Percentiles rank a stretch among this genome's conserved stretches.
Evolutionary conservation across 495 filamentous ascomycete species (phyloP).

Genomic region (Hyaloscypha finlandica): DNA sequence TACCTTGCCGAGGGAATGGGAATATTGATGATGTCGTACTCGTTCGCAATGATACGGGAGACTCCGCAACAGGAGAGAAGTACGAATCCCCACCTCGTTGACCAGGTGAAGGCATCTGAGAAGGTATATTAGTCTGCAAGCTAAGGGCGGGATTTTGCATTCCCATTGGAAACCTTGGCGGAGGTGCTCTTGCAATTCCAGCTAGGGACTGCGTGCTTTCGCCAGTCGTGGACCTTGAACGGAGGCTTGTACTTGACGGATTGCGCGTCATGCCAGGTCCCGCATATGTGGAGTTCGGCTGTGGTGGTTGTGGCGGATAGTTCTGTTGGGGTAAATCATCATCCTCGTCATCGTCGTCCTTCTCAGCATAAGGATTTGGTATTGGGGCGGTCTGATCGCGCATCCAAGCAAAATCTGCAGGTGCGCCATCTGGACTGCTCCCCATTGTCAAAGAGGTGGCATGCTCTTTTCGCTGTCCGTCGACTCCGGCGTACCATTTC

Average conservation of each 20-base stretch:
- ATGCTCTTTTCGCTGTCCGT: slow-evolving; percentile 56
- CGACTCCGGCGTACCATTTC: slow-evolving; percentile 75
- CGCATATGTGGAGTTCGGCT: slow-evolving; percentile 23
- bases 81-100: slow-evolving; percentile 67
- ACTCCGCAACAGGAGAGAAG: slow-evolving; percentile 86
- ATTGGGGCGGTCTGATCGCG: slow-evolving; percentile 56
- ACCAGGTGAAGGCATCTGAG: slow-evolving; percentile 41
- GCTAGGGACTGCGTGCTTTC: slow-evolving; percentile 61
- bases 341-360: slow-evolving; percentile 80
- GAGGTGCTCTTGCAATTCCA: slow-evolving; percentile 52
- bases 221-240: slow-evolving; percentile 76
- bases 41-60: slow-evolving; percentile 78
- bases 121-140: slow-evolving; percentile 68
- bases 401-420: slow-evolving; percentile 78
- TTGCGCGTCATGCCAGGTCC: slow-evolving; percentile 65
- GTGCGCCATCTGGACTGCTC: slow-evolving; percentile 38
- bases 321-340: slow-evolving; percentile 38
- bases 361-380: slow-evolving; percentile 77
- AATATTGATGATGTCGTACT: slow-evolving; percentile 63
- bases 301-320: background rate
- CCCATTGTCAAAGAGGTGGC: slow-evolving; percentile 28
- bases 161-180: slow-evolving; percentile 69
- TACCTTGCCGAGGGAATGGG: slow-evolving; percentile 75
- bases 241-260: slow-evolving; percentile 75
- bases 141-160: slow-evolving; percentile 59